A percentile compares a stretch with the other conserved stretches of the same genome.
These are phyloP conservation scores for Senecio squalidus DNA, from an alignment of 140 eudicot species.

Conservation along the genomic window DNA sequence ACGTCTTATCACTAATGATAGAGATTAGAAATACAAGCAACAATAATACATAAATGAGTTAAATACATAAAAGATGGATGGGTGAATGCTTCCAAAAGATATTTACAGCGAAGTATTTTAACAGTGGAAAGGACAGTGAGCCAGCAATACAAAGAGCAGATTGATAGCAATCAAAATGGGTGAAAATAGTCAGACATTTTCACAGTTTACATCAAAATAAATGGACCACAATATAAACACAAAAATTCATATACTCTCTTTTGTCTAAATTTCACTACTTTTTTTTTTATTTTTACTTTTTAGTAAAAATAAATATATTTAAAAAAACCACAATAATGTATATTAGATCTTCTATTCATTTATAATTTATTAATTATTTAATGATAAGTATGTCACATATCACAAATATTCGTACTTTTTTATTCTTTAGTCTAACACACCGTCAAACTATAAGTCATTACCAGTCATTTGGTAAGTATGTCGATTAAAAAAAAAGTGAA, in stretches of 20 bases:
- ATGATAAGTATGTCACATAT: too few species aligned
- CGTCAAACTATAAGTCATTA: too few species aligned
- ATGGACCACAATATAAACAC: conserved; percentile 18
- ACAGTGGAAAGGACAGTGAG: conserved; percentile 19
- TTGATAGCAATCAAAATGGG: conserved; percentile 13
- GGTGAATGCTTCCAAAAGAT: conserved; percentile 16
- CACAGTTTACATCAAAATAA: conserved; percentile 24
- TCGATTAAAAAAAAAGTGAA: too few species aligned
- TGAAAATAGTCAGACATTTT: conserved; percentile 22
- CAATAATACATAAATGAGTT: too few species aligned
- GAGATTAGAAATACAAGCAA: too few species aligned
- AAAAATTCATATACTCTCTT: conserved; percentile 19
- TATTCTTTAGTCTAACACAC: too few species aligned
- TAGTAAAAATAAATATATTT: neutral
- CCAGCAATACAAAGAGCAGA: neutral
- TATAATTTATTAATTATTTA: too few species aligned
- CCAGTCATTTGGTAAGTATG: too few species aligned
- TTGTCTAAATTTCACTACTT: conserved; percentile 4
- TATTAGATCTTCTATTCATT: too few species aligned
- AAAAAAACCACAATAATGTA: neutral
- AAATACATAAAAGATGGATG: conserved; percentile 1
- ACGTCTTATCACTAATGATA: too few species aligned
- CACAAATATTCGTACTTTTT: too few species aligned
- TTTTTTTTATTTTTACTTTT: neutral
- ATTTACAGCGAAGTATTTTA: conserved; percentile 21